Base-by-base conservation (phyloP, 768 basidiomycete species). In the Astraeus odoratus region DNA sequence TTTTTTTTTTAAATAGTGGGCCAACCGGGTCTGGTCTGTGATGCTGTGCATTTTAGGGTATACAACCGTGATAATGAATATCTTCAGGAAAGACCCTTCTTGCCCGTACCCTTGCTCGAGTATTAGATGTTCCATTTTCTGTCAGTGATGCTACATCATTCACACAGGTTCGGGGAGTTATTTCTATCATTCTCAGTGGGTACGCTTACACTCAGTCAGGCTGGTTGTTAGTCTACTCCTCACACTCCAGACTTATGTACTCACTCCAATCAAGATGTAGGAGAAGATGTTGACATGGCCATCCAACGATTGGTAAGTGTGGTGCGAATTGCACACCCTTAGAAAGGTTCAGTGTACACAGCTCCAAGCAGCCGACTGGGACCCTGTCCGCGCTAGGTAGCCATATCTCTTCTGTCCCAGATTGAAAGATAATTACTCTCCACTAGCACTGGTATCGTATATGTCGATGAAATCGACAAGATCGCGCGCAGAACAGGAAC, bases 381-480 rank as follows among this genome's bases (percentile, higher is more conserved):
- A 97, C 65, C 83, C 91, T 15, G 61, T 77, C 44, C 79, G 86
- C 45, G 91, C 95, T 18, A 86, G 87, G 90, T 89, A 54, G 37
- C 18, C 42, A 42, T 18, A 26, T n/a, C n/a, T n/a, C 8, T 15
- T 25, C 36, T 27, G 31, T 36, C 10, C 42, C 23, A 18, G 31
- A 9, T 26, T 54, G 13, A 60, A 51, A 10, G 15, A 8, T 43
- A 42, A 31, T 19, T 39, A 30, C 24, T n/a, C 39, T 16, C 29
- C 46, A 23, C 13, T 24, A 94, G 90, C 58, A 82, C 82, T 60
- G 94, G 94, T 5, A 96, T 98, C 49, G 83, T 97, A 25, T 95
- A 95, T 59, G 93, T 98, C 38, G 95, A 98, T 57, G 95, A 98
- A 67, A 72, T 93, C 1, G 95, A 97, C 68, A 97, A 98, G 68